These are phyloP conservation scores for Myxozyma geophila DNA, from an alignment of 805 yeast genomes.

Conservation along the genomic window DNA sequence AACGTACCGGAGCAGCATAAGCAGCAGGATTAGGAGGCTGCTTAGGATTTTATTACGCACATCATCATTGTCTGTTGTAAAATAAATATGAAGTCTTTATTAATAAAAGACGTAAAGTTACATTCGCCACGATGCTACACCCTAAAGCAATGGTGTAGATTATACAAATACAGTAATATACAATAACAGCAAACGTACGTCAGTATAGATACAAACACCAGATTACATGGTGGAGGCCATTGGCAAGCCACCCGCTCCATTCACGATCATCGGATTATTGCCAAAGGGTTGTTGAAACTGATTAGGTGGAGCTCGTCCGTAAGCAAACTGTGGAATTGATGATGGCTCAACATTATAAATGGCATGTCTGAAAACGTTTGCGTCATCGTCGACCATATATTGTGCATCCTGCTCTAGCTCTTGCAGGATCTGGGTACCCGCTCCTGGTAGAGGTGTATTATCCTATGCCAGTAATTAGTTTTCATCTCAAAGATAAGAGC, in stretches of 20 bases:
- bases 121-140: too few species aligned
- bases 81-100: too few species aligned
- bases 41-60: too few species aligned
- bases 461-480: slow-evolving; percentile 32
- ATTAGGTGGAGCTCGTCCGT: not conserved
- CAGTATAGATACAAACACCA: too few species aligned
- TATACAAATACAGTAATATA: too few species aligned
- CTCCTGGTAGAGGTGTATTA: slow-evolving; percentile 34
- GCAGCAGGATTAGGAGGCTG: not conserved
- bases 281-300: slow-evolving; percentile 10
- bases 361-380: slow-evolving; percentile 46
- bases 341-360: slow-evolving; percentile 34
- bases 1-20: not conserved
- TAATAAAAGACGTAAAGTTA: too few species aligned
- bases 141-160: too few species aligned
- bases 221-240: not conserved
- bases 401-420: slow-evolving; percentile 43
- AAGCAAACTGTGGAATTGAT: not conserved
- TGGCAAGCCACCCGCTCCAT: not conserved
- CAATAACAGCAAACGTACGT: too few species aligned
- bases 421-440: slow-evolving; percentile 44
- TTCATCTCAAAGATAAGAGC: not conserved
- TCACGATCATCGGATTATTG: slow-evolving; percentile 2
- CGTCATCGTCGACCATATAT: slow-evolving; percentile 45
- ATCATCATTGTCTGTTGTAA: too few species aligned